These are phyloP conservation scores for Epithele typhae DNA, from an alignment of 768 basidiomycete genomes.

Conservation along the genomic window DNA sequence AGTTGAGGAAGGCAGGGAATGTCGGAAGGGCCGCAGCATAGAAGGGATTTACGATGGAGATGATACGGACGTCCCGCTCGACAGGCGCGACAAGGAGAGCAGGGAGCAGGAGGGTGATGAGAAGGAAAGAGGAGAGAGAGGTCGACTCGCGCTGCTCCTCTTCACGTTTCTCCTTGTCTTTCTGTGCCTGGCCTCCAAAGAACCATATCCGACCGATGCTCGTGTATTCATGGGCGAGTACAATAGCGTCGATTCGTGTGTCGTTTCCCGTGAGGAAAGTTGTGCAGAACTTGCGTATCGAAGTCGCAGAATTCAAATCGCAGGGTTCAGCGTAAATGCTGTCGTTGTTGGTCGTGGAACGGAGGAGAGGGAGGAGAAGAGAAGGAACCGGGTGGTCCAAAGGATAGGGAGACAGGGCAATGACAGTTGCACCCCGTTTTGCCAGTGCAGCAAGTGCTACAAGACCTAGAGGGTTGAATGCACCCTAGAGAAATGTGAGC, in stretches of 20 bases:
- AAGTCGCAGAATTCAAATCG: conserved; percentile 60
- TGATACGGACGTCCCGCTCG: conserved; percentile 89
- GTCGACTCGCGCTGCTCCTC: conserved; percentile 40
- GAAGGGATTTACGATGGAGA: conserved; percentile 84
- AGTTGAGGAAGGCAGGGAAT: conserved; percentile 28
- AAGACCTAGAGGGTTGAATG: conserved; percentile 68
- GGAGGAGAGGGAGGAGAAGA: conserved; percentile 63
- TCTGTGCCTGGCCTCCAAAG: conserved; percentile 25
- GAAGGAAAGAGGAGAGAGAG: conserved; percentile 71
- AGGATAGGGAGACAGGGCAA: conserved; percentile 63
- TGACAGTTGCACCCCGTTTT: conserved; percentile 71
- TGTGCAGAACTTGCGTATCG: conserved; percentile 66
- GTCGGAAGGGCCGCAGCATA: conserved; percentile 73
- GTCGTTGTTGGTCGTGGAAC: conserved; percentile 67
- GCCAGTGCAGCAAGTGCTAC: conserved; percentile 65
- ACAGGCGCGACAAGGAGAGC: conserved; percentile 74
- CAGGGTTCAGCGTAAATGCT: conserved; percentile 78
- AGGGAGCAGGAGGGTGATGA: conserved; percentile 76
- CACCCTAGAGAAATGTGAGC: conserved; percentile 52
- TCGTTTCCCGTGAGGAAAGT: conserved; percentile 62
- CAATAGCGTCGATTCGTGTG: conserved; percentile 69
- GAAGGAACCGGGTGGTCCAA: conserved; percentile 49
- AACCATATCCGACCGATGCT: conserved; percentile 47
- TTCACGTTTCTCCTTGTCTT: conserved; percentile 11
- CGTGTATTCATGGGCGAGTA: conserved; percentile 76